Conservation (phyloP, 2,329 filamentous ascomycete genomes). For the Verticillium longisporum region DNA sequence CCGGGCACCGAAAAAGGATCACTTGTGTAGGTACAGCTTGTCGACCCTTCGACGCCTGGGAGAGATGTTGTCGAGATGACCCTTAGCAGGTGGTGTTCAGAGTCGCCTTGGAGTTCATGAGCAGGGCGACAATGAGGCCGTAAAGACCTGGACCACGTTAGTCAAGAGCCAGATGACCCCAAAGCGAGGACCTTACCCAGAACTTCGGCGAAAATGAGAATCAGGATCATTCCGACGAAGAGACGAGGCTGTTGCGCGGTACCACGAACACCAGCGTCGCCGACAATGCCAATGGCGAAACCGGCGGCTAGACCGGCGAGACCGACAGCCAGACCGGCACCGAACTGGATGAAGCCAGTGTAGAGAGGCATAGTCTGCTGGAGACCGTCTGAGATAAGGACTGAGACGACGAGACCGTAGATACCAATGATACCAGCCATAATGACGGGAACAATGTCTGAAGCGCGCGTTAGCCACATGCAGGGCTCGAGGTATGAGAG, state of each 20-base stretch:
- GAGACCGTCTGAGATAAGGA: too few species aligned
- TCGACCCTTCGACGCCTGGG: conserved; percentile 21
- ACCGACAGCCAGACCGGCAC: conserved; percentile 76
- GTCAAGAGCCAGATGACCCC: conserved; percentile 4
- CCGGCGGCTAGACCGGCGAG: conserved; percentile 77
- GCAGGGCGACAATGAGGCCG: conserved; percentile 94
- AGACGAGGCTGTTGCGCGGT: conserved; percentile 78
- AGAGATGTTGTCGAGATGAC: conserved; percentile 12
- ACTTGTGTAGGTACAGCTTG: conserved; percentile 26
- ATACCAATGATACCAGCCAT: conserved; percentile 99
- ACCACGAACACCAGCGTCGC: conserved; percentile 83
- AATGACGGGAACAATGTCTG: conserved; percentile 99
- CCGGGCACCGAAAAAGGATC: conserved; percentile 4
- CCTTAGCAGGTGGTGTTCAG: conserved; percentile 57
- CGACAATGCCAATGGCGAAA: conserved; percentile 82
- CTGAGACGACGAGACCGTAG: conserved; percentile 73
- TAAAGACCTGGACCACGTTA: conserved; percentile 69
- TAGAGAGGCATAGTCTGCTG: conserved; percentile 64
- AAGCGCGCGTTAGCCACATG: conserved; percentile 14
- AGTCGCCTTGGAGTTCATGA: conserved; percentile 95
- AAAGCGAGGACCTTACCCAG: conserved; percentile 60
- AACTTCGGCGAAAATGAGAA: conserved; percentile 99
- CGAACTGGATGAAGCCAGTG: conserved; percentile 80
- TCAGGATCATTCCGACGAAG: conserved; percentile 97
- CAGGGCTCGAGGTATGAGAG: not conserved